phyloP scores from a whole-genome alignment of 257 asterid species.

The Solanum pimpinellifolium region DNA sequence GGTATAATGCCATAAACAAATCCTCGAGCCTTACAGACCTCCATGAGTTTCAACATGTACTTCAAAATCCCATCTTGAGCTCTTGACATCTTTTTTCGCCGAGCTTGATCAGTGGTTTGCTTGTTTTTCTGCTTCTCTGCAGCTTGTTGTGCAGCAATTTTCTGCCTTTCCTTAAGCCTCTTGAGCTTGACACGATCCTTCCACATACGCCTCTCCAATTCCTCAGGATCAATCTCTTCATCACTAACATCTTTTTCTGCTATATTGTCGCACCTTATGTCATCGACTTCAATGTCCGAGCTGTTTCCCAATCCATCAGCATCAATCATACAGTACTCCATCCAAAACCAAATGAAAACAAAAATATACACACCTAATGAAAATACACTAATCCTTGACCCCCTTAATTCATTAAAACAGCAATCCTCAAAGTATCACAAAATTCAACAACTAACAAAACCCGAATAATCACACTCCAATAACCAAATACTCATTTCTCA shows the following conservation, averaged over 20 bases:
- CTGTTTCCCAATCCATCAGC: conserved; percentile 20
- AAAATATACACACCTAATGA: background rate
- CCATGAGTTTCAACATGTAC: conserved; percentile 64
- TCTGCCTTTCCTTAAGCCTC: conserved; percentile 50
- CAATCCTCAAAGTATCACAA: background rate
- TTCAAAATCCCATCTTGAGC: conserved; percentile 61
- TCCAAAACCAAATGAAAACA: background rate
- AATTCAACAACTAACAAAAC: background rate
- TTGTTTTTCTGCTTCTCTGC: conserved; percentile 44
- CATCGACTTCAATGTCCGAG: conserved; percentile 46
- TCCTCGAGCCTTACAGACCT: conserved; percentile 58
- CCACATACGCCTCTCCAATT: conserved; percentile 62
- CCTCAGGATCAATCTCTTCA: conserved; percentile 57
- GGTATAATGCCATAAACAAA: conserved; percentile 62
- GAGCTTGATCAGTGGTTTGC: conserved; percentile 44
- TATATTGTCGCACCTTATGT: conserved; percentile 25
- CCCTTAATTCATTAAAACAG: background rate
- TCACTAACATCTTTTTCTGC: conserved; percentile 58
- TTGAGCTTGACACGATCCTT: conserved; percentile 51
- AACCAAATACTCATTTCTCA: background rate
- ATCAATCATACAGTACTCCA: conserved; percentile 3
- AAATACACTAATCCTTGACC: background rate
- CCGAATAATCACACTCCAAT: background rate
- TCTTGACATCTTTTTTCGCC: conserved; percentile 55
- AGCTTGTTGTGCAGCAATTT: conserved; percentile 42